Evolutionary conservation across 2,329 filamentous ascomycete genomes (phyloP), one percentile per base, ranked within the genome.

Genomic region (Diplodia scrobiculata): DNA sequence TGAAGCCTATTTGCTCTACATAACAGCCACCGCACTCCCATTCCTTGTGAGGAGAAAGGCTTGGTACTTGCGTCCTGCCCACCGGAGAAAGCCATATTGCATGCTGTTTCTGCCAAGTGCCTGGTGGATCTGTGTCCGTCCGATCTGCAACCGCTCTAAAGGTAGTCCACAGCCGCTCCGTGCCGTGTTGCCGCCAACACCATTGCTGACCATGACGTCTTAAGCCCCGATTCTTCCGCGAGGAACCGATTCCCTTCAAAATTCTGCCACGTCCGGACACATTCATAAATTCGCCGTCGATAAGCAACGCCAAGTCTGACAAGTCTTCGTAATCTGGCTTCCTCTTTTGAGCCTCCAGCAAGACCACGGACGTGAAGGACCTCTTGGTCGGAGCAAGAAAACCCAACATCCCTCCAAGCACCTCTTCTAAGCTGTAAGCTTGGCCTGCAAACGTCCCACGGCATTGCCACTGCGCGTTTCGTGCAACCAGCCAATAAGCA

Each of bases 1-100:
- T 5, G 48, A 53, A 63, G 60, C 48, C 60, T 63, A 63, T 63
- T 63, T 63, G 60, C 48, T 48, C 60, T 53, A 63, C 60, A 63
- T 63, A 63, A 62, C n/a, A 41, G 32, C 48, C 34, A 3, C 29
- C 58, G 58, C 41, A 19, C 29, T 10, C 58, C 41, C 58, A 17
- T 41, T 29, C 19, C 27, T 25, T 10, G 41, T 50, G 21, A 62
- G 27, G 14, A 21, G n/a, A n/a, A 60, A 60, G 14, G 21, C 41
- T 19, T 38, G 25, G 21, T 27, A 2, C 19, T 17, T 48, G 14
- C 55, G 10, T 47, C 13, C 10, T 48, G 14, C 38, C 17, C 41
- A 13, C 52, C n/a, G 54, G 54, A 36, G 32, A 34, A 3, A 36
- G 19, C n/a, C 45, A 50, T 27, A 62, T 50, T 27, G 9, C 34